A percentile compares a stretch with the other conserved stretches of the same genome.
phyloP scores from a whole-genome alignment of 23 red algal species.

The Cyanidioschyzon merolae region DNA sequence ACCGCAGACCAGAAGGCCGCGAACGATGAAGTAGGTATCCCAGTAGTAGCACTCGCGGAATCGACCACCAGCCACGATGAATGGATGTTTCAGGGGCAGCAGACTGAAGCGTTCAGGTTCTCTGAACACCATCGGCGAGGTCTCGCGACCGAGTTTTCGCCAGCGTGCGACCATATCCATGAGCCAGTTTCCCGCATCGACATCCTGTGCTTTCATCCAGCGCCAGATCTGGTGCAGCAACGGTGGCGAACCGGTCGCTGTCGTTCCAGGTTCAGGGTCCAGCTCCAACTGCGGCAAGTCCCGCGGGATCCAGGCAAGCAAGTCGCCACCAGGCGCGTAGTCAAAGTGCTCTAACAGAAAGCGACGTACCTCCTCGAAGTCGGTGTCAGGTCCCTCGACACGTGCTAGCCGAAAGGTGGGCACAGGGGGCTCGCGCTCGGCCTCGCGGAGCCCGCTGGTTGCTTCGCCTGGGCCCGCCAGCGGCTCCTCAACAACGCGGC shows the following conservation, averaged over 20 bases:
- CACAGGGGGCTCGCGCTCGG: background rate
- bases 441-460: background rate
- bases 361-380: slow-evolving; percentile 7
- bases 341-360: slow-evolving; percentile 11
- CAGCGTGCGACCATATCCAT: slow-evolving; percentile 3
- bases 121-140: background rate
- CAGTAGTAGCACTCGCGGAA: slow-evolving; percentile 95
- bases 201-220: background rate
- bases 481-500: slow-evolving; percentile 1
- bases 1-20: slow-evolving; percentile 57
- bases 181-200: background rate
- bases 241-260: background rate
- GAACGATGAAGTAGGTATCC: slow-evolving; percentile 78
- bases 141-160: slow-evolving; percentile 17
- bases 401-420: background rate
- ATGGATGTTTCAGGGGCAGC: slow-evolving; percentile 50
- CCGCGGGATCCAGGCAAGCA: background rate
- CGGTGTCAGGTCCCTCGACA: background rate
- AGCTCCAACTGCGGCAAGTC: background rate
- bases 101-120: slow-evolving; percentile 12
- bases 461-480: background rate
- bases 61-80: slow-evolving; percentile 78
- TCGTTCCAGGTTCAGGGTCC: background rate
- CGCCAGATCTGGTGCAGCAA: background rate
- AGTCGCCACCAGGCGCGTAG: slow-evolving; percentile 1